phyloP scores from a whole-genome alignment of 1,139 yeast species.

The Yamadazyma aaseri region DNA sequence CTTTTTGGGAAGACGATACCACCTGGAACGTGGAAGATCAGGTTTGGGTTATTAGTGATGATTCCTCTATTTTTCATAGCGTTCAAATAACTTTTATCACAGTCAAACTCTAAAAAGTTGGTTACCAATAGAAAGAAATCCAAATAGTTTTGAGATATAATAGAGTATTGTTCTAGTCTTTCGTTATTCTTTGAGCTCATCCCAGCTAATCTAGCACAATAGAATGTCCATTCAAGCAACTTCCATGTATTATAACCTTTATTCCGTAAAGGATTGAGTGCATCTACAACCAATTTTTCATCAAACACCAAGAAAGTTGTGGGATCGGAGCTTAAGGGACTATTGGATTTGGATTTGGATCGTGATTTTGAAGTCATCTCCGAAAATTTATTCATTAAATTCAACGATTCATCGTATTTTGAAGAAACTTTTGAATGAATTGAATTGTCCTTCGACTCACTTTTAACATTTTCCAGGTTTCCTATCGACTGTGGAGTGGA shows the following conservation, averaged over 20 bases:
- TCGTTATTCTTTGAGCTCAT: not conserved
- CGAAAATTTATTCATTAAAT: not conserved
- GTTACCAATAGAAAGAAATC: conserved; percentile 20
- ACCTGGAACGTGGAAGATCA: too few relatives aligned
- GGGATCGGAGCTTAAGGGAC: conserved; percentile 1
- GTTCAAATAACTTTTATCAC: too few relatives aligned
- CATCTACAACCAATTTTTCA: conserved; percentile 26
- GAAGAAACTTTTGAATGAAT: too few relatives aligned
- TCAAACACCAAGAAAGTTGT: conserved; percentile 24
- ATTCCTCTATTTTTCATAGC: too few relatives aligned
- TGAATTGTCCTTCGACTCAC: too few relatives aligned
- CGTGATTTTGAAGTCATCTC: conserved; percentile 4
- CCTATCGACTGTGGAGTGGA: too few relatives aligned
- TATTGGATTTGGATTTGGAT: too few relatives aligned
- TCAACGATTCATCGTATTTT: conserved; percentile 1
- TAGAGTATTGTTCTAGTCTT: too few relatives aligned
- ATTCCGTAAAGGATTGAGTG: conserved; percentile 22
- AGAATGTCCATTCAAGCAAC: conserved; percentile 34
- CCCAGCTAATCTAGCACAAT: conserved; percentile 26
- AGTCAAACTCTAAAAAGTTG: conserved; percentile 22
- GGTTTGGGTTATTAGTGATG: too few relatives aligned
- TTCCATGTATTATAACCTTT: conserved; percentile 29
- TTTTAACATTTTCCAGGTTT: too few relatives aligned
- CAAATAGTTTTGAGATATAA: conserved; percentile 9
- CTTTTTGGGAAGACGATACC: too few relatives aligned